Evolutionary conservation across 2,329 filamentous ascomycete species (phyloP).

Genomic region (Trichoderma semiorbis): DNA sequence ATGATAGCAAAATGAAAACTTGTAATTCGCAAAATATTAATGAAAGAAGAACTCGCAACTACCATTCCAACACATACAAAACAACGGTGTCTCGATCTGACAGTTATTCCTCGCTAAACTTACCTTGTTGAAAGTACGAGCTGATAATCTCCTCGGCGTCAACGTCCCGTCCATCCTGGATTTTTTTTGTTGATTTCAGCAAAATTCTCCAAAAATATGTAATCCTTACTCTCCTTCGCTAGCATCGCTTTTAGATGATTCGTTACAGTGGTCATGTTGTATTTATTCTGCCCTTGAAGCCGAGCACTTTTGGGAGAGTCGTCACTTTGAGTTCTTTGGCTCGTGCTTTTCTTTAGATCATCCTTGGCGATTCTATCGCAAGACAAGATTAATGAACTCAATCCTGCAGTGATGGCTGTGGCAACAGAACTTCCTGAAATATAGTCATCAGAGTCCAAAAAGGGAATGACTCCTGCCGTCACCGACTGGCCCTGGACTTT

Average conservation of each 20-base stretch:
- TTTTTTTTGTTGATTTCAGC: neutral
- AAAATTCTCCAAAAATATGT: neutral
- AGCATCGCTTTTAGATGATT: neutral
- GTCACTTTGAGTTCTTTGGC: no score
- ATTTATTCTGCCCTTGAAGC: no score
- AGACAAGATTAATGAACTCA: neutral
- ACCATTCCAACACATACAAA: neutral
- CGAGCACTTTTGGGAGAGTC: no score
- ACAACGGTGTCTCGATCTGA: neutral
- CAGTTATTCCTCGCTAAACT: neutral
- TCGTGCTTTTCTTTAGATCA: no score
- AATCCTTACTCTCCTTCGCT: neutral
- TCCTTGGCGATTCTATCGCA: neutral
- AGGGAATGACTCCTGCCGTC: neutral
- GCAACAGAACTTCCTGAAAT: neutral
- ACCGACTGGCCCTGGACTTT: neutral
- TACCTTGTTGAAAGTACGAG: neutral
- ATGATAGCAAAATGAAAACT: neutral
- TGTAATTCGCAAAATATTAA: neutral
- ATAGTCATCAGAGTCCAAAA: neutral
- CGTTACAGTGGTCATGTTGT: neutral
- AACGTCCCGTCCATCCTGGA: neutral
- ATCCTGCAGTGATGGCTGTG: neutral
- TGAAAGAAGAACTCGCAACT: neutral
- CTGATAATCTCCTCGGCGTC: fast-evolving